Percentiles rank a stretch among this genome's conserved stretches.
Evolutionary conservation across 345 rosid species (phyloP).

Genomic region (Gossypium australe): DNA sequence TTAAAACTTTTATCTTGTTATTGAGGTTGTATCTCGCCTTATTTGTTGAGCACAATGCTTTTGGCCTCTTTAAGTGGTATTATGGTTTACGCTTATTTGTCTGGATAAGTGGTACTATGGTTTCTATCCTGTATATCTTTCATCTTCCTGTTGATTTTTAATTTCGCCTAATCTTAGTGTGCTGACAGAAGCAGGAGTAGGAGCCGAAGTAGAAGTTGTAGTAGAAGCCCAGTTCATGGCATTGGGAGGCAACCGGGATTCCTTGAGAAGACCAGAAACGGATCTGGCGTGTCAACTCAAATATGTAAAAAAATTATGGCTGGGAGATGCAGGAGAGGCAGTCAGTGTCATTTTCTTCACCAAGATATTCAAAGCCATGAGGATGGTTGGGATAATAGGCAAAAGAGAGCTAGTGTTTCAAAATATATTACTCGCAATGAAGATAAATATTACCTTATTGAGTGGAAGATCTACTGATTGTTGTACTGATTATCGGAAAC

Average conservation of each 20-base stretch:
- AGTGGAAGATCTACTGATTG: conserved; percentile 30
- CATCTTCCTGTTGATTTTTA: background rate
- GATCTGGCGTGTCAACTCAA: conserved; percentile 44
- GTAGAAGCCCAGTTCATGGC: conserved; percentile 66
- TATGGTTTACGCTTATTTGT: background rate
- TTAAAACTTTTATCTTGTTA: background rate
- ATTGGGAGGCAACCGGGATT: conserved; percentile 52
- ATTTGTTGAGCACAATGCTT: background rate
- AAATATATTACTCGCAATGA: conserved; percentile 38
- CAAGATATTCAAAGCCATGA: conserved; percentile 39
- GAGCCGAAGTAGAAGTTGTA: conserved; percentile 52
- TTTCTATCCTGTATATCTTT: background rate
- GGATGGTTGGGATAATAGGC: conserved; percentile 48
- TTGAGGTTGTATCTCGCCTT: background rate
- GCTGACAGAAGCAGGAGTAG: conserved; percentile 34
- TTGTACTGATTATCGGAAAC: conserved; percentile 33
- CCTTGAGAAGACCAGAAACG: conserved; percentile 46
- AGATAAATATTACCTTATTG: conserved; percentile 31
- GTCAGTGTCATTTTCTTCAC: conserved; percentile 50
- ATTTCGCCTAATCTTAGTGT: background rate
- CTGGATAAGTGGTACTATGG: background rate
- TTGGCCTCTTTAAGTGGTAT: background rate
- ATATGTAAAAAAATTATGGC: conserved; percentile 53
- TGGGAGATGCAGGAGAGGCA: conserved; percentile 76
- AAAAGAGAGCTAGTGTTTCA: conserved; percentile 37